Evolutionary conservation across 75 land plant genomes (phyloP), one percentile per base, ranked within the genome.

Genomic region (Cupressus sempervirens): DNA sequence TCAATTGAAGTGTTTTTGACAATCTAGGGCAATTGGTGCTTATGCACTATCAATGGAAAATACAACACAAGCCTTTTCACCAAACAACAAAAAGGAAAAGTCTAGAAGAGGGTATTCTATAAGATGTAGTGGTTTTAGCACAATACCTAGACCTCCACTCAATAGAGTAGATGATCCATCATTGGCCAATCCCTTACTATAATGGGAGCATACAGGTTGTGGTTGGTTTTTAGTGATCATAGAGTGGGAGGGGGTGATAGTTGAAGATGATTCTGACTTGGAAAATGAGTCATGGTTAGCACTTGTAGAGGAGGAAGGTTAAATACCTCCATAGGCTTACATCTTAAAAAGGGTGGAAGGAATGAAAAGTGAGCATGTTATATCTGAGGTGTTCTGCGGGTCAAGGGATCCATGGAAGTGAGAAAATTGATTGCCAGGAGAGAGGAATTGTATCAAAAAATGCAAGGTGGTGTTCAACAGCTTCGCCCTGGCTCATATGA

Each of bases 301-400:
- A 15, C 89, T 97, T 30, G 87, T 95, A 13, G 87, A 94, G 85
- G 99, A 97, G 76, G 99, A 97, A 85, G 98, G 98, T 6, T 91
- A 89, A 80, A 88, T 91, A 2, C 91, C 94, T n/a, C 96, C 99
- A 0, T 94, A 92, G 0, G 90, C 95, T 1, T 97, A 92, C 67
- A 85, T 92, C 30, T 90, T 97, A 40, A 84, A 85, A 38, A 88
- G 98, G 86, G 89, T 94, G 15, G 95, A 94, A 82, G 99, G 99
- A 12, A 97, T 97, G 99, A 97, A 97, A 92, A 96, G 88, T 82
- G 99, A 97, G 81, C 99, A 97, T 79, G 99, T 92, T 1, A 94
- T 97, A 23, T 92, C 98, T 15, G 99, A 97, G 80, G 95, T 97
- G 82, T 91, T 97, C 15, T 97, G 99, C 87, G 96, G 99, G 99